Evolutionary conservation across 768 basidiomycete genomes (phyloP).

Genomic region (Suillus cothurnatus): DNA sequence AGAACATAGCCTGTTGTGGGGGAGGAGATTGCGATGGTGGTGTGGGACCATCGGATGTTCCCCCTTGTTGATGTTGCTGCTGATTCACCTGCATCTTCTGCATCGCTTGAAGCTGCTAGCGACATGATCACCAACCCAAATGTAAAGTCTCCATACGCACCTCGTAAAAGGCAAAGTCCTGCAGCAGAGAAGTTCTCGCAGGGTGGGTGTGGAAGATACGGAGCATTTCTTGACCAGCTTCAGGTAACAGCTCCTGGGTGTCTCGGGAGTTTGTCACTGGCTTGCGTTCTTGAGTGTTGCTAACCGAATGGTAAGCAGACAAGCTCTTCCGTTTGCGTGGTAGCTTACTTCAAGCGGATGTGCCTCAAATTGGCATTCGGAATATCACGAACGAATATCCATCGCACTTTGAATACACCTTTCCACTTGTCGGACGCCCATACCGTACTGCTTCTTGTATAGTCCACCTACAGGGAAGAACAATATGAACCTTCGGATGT

Average conservation of each 20-base stretch:
- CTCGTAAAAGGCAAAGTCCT: slow-evolving; percentile 93
- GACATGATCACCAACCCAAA: neutral
- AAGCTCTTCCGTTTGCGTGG: neutral
- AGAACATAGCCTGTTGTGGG: slow-evolving; percentile 49
- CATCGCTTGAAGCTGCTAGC: slow-evolving; percentile 74
- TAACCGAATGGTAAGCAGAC: slow-evolving; percentile 34
- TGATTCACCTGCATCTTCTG: slow-evolving; percentile 57
- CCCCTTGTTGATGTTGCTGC: slow-evolving; percentile 23
- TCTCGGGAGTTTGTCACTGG: slow-evolving; percentile 98
- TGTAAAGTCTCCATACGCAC: slow-evolving; percentile 40
- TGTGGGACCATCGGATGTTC: slow-evolving; percentile 28
- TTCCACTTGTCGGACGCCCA: slow-evolving; percentile 99
- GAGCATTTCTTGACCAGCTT: slow-evolving; percentile 96
- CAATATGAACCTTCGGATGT: slow-evolving; percentile 3
- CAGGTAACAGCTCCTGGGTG: slow-evolving; percentile 94
- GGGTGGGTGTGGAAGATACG: slow-evolving; percentile 94
- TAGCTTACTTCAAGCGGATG: slow-evolving; percentile 75
- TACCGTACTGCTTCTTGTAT: slow-evolving; percentile 91
- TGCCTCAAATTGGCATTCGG: slow-evolving; percentile 88
- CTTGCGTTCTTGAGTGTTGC: slow-evolving; percentile 97
- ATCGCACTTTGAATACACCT: slow-evolving; percentile 96
- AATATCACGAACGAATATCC: slow-evolving; percentile 97
- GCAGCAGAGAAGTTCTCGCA: slow-evolving; percentile 87
- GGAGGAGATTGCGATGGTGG: slow-evolving; percentile 43
- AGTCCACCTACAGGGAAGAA: slow-evolving; percentile 65